phyloP scores from a whole-genome alignment of 2,329 filamentous ascomycete species.

The Botrytis cinerea region DNA sequence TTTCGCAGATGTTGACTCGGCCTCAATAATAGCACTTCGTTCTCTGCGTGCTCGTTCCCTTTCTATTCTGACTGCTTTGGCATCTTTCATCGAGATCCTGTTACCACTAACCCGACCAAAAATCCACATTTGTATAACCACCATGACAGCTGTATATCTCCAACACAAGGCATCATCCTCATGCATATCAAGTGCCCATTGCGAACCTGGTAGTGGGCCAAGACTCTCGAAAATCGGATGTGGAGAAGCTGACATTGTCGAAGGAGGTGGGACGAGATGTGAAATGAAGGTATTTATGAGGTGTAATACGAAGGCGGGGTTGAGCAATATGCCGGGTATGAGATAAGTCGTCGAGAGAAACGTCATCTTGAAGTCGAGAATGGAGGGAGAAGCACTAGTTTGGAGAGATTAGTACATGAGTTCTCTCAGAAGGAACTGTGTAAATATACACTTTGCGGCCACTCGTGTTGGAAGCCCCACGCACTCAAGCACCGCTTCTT shows the following conservation, averaged over 20 bases:
- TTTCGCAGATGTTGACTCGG: constrained; percentile 4
- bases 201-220: constrained; percentile 38
- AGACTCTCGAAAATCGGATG: constrained; percentile 39
- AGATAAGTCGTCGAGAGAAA: constrained; percentile 39
- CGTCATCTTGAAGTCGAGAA: constrained; percentile 32
- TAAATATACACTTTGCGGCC: not conserved
- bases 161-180: constrained; percentile 44
- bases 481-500: not conserved
- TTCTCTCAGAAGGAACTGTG: not conserved
- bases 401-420: not conserved
- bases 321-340: constrained; percentile 44
- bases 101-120: constrained; percentile 41
- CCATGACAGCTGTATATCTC: constrained; percentile 45
- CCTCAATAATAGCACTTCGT: not conserved
- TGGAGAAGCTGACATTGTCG: constrained; percentile 37
- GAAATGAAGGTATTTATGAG: constrained; percentile 45
- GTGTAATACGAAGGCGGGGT: constrained; percentile 45
- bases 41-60: constrained; percentile 29
- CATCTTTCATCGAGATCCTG: constrained; percentile 32
- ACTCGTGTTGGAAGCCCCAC: not conserved
- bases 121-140: constrained; percentile 43
- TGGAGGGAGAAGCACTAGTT: constrained; percentile 7
- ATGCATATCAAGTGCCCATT: constrained; percentile 44
- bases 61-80: constrained; percentile 32
- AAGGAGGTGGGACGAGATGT: constrained; percentile 40